These are phyloP conservation scores for Pilasporangium apinafurcum DNA, from an alignment of 352 stramenopile species.

Conservation along the genomic window DNA sequence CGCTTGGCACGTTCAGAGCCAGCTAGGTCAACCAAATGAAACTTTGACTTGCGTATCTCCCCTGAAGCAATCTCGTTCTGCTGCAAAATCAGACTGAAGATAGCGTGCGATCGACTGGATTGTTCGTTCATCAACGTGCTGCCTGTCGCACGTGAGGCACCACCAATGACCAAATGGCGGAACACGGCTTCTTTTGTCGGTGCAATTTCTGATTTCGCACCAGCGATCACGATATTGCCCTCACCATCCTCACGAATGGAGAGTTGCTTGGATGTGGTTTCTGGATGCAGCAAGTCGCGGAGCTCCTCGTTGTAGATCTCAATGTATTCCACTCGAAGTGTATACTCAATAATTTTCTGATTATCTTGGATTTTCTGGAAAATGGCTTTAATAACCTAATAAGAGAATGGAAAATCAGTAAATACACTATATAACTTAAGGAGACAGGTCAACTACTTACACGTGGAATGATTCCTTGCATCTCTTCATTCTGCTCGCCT, in stretches of 20 bases:
- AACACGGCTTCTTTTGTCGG: constrained; percentile 78
- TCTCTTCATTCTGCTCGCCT: constrained; percentile 49
- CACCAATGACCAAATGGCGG: constrained; percentile 71
- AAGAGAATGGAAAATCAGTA: neutral
- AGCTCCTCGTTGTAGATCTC: constrained; percentile 99
- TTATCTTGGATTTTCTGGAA: constrained; percentile 55
- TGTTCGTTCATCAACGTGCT: constrained; percentile 90
- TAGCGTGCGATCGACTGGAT: constrained; percentile 87
- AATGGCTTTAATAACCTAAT: constrained; percentile 58
- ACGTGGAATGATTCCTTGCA: constrained; percentile 83
- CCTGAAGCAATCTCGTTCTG: constrained; percentile 38
- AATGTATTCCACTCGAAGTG: constrained; percentile 93
- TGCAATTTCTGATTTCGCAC: constrained; percentile 77
- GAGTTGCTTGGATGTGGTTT: constrained; percentile 73
- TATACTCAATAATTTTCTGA: constrained; percentile 57
- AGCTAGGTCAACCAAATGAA: constrained; percentile 94
- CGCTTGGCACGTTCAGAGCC: constrained; percentile 93
- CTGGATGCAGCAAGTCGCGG: constrained; percentile 88
- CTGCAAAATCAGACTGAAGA: constrained; percentile 86
- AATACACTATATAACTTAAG: neutral
- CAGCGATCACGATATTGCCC: constrained; percentile 73
- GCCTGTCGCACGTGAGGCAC: constrained; percentile 69
- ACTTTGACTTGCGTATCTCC: constrained; percentile 78
- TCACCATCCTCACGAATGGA: constrained; percentile 75
- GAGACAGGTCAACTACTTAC: constrained; percentile 20